These are phyloP conservation scores for Eremochloa ophiuroides DNA, from an alignment of 176 grass and related monocot species.

Conservation along the genomic window DNA sequence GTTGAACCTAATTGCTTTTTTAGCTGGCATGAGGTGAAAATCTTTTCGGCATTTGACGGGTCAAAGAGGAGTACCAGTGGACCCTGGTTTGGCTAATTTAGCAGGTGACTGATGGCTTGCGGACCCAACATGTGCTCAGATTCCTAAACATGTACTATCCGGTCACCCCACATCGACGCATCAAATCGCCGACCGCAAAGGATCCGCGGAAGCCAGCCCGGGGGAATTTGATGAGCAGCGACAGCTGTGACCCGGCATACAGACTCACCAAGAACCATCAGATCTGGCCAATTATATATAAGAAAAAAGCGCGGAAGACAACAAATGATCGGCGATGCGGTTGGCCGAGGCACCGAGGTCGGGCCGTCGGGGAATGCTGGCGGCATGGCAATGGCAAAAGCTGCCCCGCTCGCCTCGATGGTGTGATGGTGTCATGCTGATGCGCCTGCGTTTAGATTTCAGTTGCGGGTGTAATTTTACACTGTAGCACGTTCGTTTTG, in stretches of 20 bases:
- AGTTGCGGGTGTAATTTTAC: too few relatives aligned
- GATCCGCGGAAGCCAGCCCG: slow-evolving; percentile 20
- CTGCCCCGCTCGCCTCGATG: too few relatives aligned
- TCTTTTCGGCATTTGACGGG: background rate
- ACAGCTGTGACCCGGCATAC: slow-evolving; percentile 32
- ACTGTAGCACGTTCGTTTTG: too few relatives aligned
- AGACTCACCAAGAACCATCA: slow-evolving; percentile 18
- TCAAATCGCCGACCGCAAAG: slow-evolving; percentile 3
- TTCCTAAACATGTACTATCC: slow-evolving; percentile 13
- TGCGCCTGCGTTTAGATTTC: too few relatives aligned
- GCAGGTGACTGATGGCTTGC: background rate
- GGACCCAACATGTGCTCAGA: slow-evolving; percentile 9
- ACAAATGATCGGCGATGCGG: background rate
- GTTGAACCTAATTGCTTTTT: too few relatives aligned
- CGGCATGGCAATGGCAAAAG: too few relatives aligned
- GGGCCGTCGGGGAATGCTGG: background rate
- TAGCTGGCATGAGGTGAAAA: too few relatives aligned
- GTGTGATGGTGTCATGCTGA: slow-evolving; percentile 16
- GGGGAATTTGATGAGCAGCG: slow-evolving; percentile 23
- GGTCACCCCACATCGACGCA: background rate
- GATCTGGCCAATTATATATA: background rate
- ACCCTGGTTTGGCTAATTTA: background rate
- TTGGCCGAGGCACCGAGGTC: background rate
- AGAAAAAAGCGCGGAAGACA: slow-evolving; percentile 1
- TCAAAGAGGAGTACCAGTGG: background rate